Evolutionary conservation across 768 basidiomycete genomes (phyloP), one percentile per base, ranked within the genome.

Genomic region (Collybia sordida): DNA sequence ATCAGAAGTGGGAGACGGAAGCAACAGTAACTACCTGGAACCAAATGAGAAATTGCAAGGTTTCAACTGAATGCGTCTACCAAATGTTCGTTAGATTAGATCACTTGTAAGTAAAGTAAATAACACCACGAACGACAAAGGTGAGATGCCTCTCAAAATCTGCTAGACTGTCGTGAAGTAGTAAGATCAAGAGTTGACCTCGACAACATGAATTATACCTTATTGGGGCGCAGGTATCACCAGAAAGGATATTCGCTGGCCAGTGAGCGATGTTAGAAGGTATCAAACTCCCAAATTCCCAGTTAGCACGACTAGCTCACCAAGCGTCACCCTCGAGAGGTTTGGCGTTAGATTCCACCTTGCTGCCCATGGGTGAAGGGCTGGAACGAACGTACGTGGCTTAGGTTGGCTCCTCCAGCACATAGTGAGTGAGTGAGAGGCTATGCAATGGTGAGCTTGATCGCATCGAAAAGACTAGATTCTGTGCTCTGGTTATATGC

Each of bases 211-310:
- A 35, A 54, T 50, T 15, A 49, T 19, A 69, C 66, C 69, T 64
- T 52, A 73, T 70, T 11, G 72, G 73, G 39, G 63, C 44, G 53
- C 72, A 73, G 12, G 73, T 73, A 31, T 70, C 64, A 4, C 72
- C 72, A 25, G 72, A 58, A 4, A 75, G 57, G 42, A 75, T 54
- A 43, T 68, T 55, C 28, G 66, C 72, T 49, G n/a, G 19, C 21
- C 15, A n/a, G 31, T 25, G 5, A 12, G 18, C 49, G 17, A 52
- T 37, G 38, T 45, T 60, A 51, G 36, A 49, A 3, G 49, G 35
- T 27, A 39, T 34, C 14, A 46, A 50, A 52, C 28, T 19, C 19
- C 25, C 6, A 28, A 11, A 17, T 15, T 17, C 31, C n/a, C n/a
- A 25, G 21, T 15, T n/a, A n/a, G 37, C 43, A 48, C n/a, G 6